A percentile compares a stretch with the other conserved stretches of the same genome.
Conservation (phyloP, 768 basidiomycete species). For the Collybiopsis confluens region DNA sequence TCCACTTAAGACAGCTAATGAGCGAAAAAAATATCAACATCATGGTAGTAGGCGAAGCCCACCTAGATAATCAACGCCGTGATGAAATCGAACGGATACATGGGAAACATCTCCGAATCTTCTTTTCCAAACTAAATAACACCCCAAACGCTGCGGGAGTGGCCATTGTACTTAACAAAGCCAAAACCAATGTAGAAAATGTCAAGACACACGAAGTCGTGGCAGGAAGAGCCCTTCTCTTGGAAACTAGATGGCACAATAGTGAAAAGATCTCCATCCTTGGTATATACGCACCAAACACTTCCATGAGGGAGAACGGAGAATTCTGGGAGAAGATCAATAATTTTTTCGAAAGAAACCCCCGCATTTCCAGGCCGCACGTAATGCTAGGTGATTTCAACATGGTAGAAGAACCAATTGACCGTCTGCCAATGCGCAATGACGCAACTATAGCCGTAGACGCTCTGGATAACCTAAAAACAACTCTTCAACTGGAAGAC, state of each 20-base stretch:
- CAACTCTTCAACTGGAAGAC: slow-evolving; percentile 17
- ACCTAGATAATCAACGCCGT: slow-evolving; percentile 18
- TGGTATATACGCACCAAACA: slow-evolving; percentile 33
- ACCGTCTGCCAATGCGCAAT: slow-evolving; percentile 23
- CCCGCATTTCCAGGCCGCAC: slow-evolving; percentile 19
- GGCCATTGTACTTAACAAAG: slow-evolving; percentile 31
- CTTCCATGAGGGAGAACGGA: slow-evolving; percentile 16
- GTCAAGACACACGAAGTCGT: slow-evolving; percentile 12
- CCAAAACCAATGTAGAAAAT: slow-evolving; percentile 15
- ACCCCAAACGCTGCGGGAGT: slow-evolving; percentile 19
- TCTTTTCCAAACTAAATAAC: slow-evolving; percentile 12
- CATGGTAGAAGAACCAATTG: slow-evolving; percentile 33
- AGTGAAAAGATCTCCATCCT: slow-evolving; percentile 19
- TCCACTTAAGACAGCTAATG: slow-evolving; percentile 16
- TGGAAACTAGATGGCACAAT: slow-evolving; percentile 17
- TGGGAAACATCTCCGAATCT: slow-evolving; percentile 13
- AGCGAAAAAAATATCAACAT: slow-evolving; percentile 21
- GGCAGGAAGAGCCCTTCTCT: slow-evolving; percentile 21
- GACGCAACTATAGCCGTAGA: slow-evolving; percentile 14
- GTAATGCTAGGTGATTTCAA: slow-evolving; percentile 40
- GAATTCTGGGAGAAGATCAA: slow-evolving; percentile 25
- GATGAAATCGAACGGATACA: slow-evolving; percentile 7
- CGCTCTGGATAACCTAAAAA: slow-evolving; percentile 20
- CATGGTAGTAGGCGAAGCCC: slow-evolving; percentile 26
- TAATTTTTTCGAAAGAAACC: slow-evolving; percentile 7